Conservation (phyloP, 805 yeast genomes). For the Ascoidea tarda region DNA sequence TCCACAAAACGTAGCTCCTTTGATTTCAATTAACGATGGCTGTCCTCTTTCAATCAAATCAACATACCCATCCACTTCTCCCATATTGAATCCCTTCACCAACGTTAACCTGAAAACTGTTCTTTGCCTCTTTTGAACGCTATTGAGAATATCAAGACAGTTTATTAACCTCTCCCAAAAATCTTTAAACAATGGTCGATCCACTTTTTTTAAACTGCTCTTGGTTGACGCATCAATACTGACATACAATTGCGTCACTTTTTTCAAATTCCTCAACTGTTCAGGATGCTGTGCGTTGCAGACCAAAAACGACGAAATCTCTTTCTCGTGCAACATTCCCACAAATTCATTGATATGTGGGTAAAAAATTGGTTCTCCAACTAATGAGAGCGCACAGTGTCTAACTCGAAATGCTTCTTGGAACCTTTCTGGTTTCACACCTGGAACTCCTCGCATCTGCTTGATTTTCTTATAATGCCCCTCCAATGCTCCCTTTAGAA, state of each 20-base stretch:
- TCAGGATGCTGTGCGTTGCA: constrained; percentile 96
- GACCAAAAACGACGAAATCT: constrained; percentile 76
- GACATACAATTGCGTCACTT: constrained; percentile 84
- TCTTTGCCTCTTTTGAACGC: constrained; percentile 67
- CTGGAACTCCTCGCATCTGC: constrained; percentile 93
- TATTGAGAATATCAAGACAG: constrained; percentile 67
- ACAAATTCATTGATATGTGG: constrained; percentile 83
- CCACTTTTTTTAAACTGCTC: constrained; percentile 65
- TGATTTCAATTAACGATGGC: constrained; percentile 84
- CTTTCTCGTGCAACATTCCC: constrained; percentile 62
- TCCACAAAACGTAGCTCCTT: constrained; percentile 94
- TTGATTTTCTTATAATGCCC: constrained; percentile 89
- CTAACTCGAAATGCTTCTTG: constrained; percentile 81
- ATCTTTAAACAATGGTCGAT: constrained; percentile 79
- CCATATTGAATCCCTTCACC: constrained; percentile 87
- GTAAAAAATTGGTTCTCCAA: constrained; percentile 91
- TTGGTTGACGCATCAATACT: constrained; percentile 92
- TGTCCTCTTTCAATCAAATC: constrained; percentile 69
- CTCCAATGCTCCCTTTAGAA: constrained; percentile 69
- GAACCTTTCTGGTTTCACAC: constrained; percentile 79
- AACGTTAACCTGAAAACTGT: constrained; percentile 84
- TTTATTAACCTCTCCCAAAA: constrained; percentile 81
- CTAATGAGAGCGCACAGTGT: constrained; percentile 86
- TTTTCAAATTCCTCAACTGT: constrained; percentile 48
- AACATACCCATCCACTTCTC: constrained; percentile 67